These are phyloP conservation scores for Trypanosoma grayi DNA, from an alignment of 208 protist species.

Conservation along the genomic window DNA sequence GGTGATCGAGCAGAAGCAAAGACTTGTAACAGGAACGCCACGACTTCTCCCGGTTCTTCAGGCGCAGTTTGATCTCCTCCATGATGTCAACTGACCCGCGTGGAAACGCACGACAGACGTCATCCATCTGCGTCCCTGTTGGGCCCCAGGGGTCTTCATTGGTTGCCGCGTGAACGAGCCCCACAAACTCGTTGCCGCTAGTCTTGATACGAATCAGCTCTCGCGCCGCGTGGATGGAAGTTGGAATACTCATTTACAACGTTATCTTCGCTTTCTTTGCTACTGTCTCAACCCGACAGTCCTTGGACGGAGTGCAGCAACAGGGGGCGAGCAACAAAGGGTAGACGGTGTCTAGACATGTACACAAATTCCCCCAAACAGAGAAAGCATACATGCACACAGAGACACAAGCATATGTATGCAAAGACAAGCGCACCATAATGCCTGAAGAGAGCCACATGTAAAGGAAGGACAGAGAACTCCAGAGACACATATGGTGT, in stretches of 20 bases:
- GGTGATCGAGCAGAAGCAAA: constrained; percentile 82
- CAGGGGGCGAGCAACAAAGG: too few species aligned
- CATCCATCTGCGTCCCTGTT: constrained; percentile 86
- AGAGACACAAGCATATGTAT: too few species aligned
- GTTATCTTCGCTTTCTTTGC: background rate
- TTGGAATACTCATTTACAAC: constrained; percentile 23
- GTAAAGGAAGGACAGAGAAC: too few species aligned
- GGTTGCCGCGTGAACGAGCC: constrained; percentile 74
- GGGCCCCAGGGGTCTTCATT: constrained; percentile 91
- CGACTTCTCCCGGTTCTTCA: constrained; percentile 81
- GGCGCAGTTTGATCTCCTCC: constrained; percentile 73
- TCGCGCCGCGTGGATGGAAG: constrained; percentile 37
- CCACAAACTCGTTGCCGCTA: constrained; percentile 63
- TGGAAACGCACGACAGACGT: constrained; percentile 69
- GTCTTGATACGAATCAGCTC: constrained; percentile 84
- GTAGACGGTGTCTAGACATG: too few species aligned
- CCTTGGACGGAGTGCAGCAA: too few species aligned
- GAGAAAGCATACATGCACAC: too few species aligned
- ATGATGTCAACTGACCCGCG: constrained; percentile 64
- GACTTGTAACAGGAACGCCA: constrained; percentile 90
- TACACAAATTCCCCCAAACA: too few species aligned
- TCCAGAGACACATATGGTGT: too few species aligned
- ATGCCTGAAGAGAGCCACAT: too few species aligned
- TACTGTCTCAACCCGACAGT: constrained; percentile 6
- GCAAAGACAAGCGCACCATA: too few species aligned